Percentiles rank a stretch among this genome's conserved stretches.
Evolutionary conservation across 2,329 filamentous ascomycete species (phyloP).

Genomic region (Cryphonectria carpinicola): DNA sequence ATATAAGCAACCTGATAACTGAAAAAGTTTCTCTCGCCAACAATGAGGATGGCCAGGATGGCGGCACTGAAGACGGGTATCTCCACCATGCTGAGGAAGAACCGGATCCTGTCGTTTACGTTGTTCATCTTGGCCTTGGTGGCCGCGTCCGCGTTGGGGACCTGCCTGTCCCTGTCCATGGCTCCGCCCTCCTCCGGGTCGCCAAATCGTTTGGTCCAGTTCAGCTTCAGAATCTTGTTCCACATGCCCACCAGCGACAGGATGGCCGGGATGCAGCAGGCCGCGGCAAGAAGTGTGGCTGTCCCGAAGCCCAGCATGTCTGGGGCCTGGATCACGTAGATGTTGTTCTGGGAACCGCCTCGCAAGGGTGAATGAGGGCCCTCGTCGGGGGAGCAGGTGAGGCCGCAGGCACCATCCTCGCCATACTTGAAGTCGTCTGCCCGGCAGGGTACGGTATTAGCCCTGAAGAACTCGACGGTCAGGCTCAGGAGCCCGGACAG

Average conservation of each 20-base stretch:
- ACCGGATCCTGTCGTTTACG: constrained; percentile 58
- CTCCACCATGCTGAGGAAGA: constrained; percentile 59
- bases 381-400: constrained; percentile 49
- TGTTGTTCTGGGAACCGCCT: constrained; percentile 58
- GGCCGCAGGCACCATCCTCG: constrained; percentile 44
- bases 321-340: constrained; percentile 66
- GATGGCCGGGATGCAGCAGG: constrained; percentile 67
- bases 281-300: constrained; percentile 63
- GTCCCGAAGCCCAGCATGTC: constrained; percentile 59
- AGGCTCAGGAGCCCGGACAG: constrained; percentile 64
- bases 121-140: constrained; percentile 58
- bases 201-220: constrained; percentile 56
- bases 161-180: constrained; percentile 33
- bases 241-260: constrained; percentile 64
- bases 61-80: constrained; percentile 62
- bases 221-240: constrained; percentile 66
- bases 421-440: constrained; percentile 49
- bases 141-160: constrained; percentile 54
- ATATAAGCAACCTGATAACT: constrained; percentile 59
- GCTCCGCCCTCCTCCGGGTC: constrained; percentile 34
- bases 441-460: constrained; percentile 47
- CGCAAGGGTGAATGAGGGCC: constrained; percentile 62
- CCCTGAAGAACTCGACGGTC: constrained; percentile 67
- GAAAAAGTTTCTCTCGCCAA: constrained; percentile 68
- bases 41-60: constrained; percentile 60